Conservation (phyloP, 495 filamentous ascomycete species). For the Margaritispora aquatica region DNA sequence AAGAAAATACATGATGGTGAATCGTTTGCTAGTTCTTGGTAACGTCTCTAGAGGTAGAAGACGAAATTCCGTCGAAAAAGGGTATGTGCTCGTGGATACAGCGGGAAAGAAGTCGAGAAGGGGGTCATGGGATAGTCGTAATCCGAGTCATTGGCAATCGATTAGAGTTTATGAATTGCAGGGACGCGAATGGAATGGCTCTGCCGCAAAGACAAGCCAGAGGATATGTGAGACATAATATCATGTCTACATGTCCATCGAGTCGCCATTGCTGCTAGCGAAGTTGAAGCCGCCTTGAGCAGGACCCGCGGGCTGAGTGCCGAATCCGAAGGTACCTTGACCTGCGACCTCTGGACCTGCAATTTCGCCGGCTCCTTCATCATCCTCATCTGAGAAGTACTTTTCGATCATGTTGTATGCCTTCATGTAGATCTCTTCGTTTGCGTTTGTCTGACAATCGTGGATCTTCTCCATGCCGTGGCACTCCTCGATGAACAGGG, state of each 20-base stretch:
- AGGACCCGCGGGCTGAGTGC: conserved; percentile 57
- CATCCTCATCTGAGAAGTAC: conserved; percentile 99
- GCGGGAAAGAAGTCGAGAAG: background rate
- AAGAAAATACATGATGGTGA: conserved; percentile 26
- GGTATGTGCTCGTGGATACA: conserved; percentile 5
- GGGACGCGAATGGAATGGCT: background rate
- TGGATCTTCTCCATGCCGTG: conserved; percentile 99
- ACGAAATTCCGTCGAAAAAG: conserved; percentile 5
- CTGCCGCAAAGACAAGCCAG: conserved; percentile 2
- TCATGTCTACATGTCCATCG: conserved; percentile 93
- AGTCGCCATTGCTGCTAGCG: conserved; percentile 85
- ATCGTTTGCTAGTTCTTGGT: conserved; percentile 23
- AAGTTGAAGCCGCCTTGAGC: conserved; percentile 83
- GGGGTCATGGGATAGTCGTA: background rate
- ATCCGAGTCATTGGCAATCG: conserved; percentile 13
- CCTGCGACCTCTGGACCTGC: conserved; percentile 36
- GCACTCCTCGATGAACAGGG: conserved; percentile 97
- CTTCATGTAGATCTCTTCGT: conserved; percentile 99
- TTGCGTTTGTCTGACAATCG: conserved; percentile 99
- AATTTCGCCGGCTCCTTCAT: conserved; percentile 50
- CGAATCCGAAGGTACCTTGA: conserved; percentile 81
- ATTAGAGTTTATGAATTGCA: conserved; percentile 5
- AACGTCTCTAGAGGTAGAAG: conserved; percentile 13
- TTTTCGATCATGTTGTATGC: conserved; percentile 99
- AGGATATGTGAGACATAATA: background rate